Conservation (phyloP, 208 protist genomes). For the Trypanosomatidae sp. region DNA sequence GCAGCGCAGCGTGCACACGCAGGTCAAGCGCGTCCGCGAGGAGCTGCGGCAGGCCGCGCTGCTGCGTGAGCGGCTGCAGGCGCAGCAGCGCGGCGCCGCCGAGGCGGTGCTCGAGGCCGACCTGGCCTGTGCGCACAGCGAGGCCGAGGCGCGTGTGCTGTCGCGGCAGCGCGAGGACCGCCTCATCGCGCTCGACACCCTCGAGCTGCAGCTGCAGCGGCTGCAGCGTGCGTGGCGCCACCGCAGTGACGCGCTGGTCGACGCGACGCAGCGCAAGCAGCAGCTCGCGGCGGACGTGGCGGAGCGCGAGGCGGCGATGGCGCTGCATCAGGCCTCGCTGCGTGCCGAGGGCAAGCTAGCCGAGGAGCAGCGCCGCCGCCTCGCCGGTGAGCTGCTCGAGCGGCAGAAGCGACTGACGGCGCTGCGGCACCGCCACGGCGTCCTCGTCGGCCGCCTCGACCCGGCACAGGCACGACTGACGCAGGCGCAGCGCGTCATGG, state of each 20-base stretch:
- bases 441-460: constrained; percentile 62
- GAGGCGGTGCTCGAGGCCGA: constrained; percentile 71
- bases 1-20: constrained; percentile 56
- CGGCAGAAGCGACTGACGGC: constrained; percentile 36
- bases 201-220: constrained; percentile 80
- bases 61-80: constrained; percentile 32
- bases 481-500: constrained; percentile 78
- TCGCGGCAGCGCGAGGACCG: constrained; percentile 56
- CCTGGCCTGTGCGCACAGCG: constrained; percentile 64
- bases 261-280: constrained; percentile 58
- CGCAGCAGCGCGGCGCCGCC: constrained; percentile 21
- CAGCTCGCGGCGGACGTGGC: constrained; percentile 47
- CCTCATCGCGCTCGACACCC: constrained; percentile 71
- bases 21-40: constrained; percentile 85
- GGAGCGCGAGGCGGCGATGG: constrained; percentile 75
- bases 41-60: constrained; percentile 59
- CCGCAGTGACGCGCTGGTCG: constrained; percentile 42
- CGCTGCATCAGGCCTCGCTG: constrained; percentile 70
- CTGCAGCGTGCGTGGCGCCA: constrained; percentile 31
- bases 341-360: constrained; percentile 56
- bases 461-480: constrained; percentile 35
- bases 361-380: constrained; percentile 65
- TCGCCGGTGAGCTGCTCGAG: constrained; percentile 63
- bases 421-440: constrained; percentile 60
- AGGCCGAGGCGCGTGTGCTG: constrained; percentile 28